These are phyloP conservation scores for Obba rivulosa DNA, from an alignment of 768 basidiomycete genomes.

Conservation along the genomic window DNA sequence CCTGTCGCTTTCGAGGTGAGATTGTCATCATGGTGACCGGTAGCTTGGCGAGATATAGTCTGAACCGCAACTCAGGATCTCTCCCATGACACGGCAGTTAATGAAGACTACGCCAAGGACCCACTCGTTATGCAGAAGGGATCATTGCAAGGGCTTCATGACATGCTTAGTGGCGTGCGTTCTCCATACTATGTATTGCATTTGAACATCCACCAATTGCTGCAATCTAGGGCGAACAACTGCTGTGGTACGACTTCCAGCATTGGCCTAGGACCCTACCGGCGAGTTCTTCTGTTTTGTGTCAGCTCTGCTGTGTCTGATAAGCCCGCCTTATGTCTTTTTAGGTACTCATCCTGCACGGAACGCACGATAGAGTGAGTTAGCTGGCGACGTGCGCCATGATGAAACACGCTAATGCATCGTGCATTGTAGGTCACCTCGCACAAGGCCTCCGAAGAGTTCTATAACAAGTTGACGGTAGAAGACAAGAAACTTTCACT, in stretches of 20 bases:
- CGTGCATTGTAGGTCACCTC: slow-evolving; percentile 15
- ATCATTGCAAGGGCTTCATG: slow-evolving; percentile 24
- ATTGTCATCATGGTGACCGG: too few relatives aligned
- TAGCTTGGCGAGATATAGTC: too few relatives aligned
- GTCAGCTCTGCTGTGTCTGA: slow-evolving; percentile 5
- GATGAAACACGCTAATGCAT: too few relatives aligned
- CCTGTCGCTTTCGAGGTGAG: slow-evolving; percentile 44
- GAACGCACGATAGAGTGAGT: slow-evolving; percentile 10
- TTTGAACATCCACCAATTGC: not conserved
- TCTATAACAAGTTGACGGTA: slow-evolving; percentile 46
- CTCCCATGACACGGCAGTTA: slow-evolving; percentile 51
- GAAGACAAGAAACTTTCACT: slow-evolving; percentile 17
- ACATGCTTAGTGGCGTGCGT: slow-evolving; percentile 22
- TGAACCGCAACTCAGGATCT: slow-evolving; percentile 36
- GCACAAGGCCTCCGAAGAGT: slow-evolving; percentile 44
- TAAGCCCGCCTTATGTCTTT: not conserved
- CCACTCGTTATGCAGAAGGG: slow-evolving; percentile 53
- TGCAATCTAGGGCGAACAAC: slow-evolving; percentile 49
- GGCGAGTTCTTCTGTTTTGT: slow-evolving; percentile 31
- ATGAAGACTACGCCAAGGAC: slow-evolving; percentile 46
- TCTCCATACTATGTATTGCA: not conserved
- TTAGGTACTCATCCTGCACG: slow-evolving; percentile 12
- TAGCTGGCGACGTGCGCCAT: not conserved
- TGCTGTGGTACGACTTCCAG: slow-evolving; percentile 41
- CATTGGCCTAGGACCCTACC: slow-evolving; percentile 67